Percentiles rank a stretch among this genome's conserved stretches.
phyloP scores from a whole-genome alignment of 177 flowering plant species.

The Telopea speciosissima region DNA sequence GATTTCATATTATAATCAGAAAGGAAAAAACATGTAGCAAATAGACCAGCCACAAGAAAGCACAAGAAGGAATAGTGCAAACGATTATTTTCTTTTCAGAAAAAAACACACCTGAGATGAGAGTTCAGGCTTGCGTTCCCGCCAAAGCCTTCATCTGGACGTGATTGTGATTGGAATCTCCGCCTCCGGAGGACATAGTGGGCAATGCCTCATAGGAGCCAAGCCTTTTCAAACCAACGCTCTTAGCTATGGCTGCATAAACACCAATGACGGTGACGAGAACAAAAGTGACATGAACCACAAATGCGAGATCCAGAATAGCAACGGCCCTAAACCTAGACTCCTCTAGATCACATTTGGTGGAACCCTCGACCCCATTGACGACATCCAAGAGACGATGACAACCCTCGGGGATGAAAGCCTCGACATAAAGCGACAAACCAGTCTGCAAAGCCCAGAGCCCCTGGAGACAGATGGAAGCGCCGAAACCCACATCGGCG shows the following conservation, averaged over 20 bases:
- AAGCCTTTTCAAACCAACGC: conserved; percentile 37
- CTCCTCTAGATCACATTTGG: conserved; percentile 85
- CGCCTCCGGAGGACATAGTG: conserved; percentile 16
- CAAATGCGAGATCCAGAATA: conserved; percentile 61
- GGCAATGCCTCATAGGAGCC: conserved; percentile 81
- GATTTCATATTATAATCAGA: not conserved
- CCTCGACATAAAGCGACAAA: conserved; percentile 72
- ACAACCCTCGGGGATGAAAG: conserved; percentile 90
- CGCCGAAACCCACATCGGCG: conserved; percentile 62
- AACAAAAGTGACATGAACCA: conserved; percentile 61
- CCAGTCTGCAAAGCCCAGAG: conserved; percentile 87
- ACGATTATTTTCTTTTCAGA: not conserved
- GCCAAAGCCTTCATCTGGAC: conserved; percentile 37
- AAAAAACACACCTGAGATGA: not conserved
- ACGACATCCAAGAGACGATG: conserved; percentile 76
- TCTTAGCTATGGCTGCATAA: conserved; percentile 45
- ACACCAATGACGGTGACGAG: conserved; percentile 40
- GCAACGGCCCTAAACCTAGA: conserved; percentile 74
- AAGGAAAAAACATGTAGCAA: not conserved
- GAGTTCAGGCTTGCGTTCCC: conserved; percentile 25
- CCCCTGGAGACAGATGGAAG: conserved; percentile 63
- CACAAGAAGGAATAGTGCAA: not conserved
- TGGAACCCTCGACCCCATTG: conserved; percentile 82
- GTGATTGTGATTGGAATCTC: conserved; percentile 32
- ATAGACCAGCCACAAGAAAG: not conserved